phyloP scores from a whole-genome alignment of 805 yeast genomes.

The Barnettozyma vustinii region DNA sequence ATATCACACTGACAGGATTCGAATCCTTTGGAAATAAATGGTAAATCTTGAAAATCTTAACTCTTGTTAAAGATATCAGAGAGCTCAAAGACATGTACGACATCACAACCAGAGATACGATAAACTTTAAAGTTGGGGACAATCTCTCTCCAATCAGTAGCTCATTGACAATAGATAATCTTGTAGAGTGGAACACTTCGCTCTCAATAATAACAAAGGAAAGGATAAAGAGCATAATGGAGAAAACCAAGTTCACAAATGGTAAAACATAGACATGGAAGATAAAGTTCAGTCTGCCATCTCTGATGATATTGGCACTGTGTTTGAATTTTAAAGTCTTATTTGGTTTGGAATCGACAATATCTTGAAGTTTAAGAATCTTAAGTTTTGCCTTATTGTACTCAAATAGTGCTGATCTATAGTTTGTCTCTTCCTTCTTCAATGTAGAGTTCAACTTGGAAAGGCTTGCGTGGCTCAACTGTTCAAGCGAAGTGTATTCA shows the following conservation, averaged over 20 bases:
- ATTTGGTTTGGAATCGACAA: constrained; percentile 36
- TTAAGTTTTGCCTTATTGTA: constrained; percentile 45
- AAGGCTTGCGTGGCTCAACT: constrained; percentile 37
- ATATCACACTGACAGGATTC: constrained; percentile 69
- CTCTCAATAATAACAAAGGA: constrained; percentile 62
- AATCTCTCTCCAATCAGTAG: constrained; percentile 32
- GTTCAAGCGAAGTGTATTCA: constrained; percentile 20
- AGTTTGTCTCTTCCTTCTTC: constrained; percentile 45
- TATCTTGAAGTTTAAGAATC: constrained; percentile 53
- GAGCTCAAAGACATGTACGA: constrained; percentile 69
- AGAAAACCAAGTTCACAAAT: constrained; percentile 33
- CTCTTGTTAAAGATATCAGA: constrained; percentile 56
- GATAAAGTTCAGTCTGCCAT: constrained; percentile 38
- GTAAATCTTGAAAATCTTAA: constrained; percentile 70
- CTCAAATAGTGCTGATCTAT: constrained; percentile 50
- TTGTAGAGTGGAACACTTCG: constrained; percentile 68
- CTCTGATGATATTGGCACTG: constrained; percentile 24
- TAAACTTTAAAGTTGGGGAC: constrained; percentile 27
- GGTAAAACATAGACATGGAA: constrained; percentile 44
- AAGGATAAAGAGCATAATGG: constrained; percentile 36
- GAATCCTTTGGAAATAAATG: constrained; percentile 68
- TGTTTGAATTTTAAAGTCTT: constrained; percentile 29
- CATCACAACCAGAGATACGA: constrained; percentile 38
- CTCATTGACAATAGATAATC: constrained; percentile 53
- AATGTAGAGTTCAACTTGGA: constrained; percentile 47